Evolutionary conservation across 176 grass and related monocot species (phyloP), one percentile per base, ranked within the genome.

Genomic region (Ensete ventricosum): DNA sequence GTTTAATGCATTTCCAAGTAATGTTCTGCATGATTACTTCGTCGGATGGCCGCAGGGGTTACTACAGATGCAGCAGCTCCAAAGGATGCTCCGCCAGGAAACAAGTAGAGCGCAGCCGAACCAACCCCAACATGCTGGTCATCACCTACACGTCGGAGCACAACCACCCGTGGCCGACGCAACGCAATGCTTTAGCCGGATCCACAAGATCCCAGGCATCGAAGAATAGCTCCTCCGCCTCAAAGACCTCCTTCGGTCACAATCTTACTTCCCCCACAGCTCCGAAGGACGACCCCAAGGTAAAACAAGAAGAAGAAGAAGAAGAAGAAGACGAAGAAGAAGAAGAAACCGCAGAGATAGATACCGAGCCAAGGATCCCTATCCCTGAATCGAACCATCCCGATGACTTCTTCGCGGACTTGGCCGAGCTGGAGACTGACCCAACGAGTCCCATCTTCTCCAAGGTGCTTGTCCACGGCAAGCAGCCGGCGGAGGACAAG

Each of bases 51-150:
- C 9, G 20, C 66, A 68, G 66, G 66, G 66, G 69, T 8, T 72
- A 72, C n/a, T 72, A 72, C 69, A 72, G 69, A 72, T 72, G 69
- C 49, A 72, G 69, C 69, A 72, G 69, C 13, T 72, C 69, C 0
- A 72, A 72, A 53, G 69, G 69, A 52, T 72, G 69, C 69, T 72
- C 69, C 0, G 69, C 69, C 4, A 52, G 69, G 69, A 72, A 72
- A 53, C 69, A 72, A 22, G 69, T 72, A 20, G 69, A 72, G 69
- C 69, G 69, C 10, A 72, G 69, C 69, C 49, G 69, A 20, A 72
- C 69, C 49, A 19, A 72, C n/a, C 69, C 69, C 27, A 72, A 72
- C 69, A 72, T 72, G 69, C 19, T 72, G 14, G 69, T 72, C 49
- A 53, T 72, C 69, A 72, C 50, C 20, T 72, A 72, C 69, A 72